Evolutionary conservation across 345 rosid genomes (phyloP).

Genomic region (Citrus cavaleriei): DNA sequence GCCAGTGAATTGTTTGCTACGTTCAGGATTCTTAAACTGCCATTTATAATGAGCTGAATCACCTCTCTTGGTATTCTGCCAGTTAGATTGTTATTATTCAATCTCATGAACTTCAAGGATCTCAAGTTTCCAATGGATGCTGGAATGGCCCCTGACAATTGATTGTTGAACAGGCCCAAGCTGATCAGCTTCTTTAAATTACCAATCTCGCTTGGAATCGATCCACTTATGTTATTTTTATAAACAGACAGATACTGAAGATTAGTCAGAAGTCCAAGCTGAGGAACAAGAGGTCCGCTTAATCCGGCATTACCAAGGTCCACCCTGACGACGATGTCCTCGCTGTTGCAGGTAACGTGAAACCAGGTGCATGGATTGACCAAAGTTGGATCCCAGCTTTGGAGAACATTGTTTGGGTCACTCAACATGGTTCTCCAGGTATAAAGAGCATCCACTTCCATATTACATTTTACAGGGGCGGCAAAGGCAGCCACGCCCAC

Average conservation of each 20-base stretch:
- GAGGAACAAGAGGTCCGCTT: conserved; percentile 39
- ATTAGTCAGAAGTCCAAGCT: conserved; percentile 39
- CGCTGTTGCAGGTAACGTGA: conserved; percentile 33
- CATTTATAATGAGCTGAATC: conserved; percentile 22
- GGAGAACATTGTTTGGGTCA: conserved; percentile 37
- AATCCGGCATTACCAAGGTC: conserved; percentile 41
- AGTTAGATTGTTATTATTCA: conserved; percentile 38
- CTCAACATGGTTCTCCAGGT: conserved; percentile 21
- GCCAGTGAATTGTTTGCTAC: conserved; percentile 32
- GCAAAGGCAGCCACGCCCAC: conserved; percentile 4
- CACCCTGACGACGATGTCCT: conserved; percentile 25
- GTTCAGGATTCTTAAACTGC: conserved; percentile 33
- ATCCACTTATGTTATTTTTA: conserved; percentile 27
- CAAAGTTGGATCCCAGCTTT: conserved; percentile 41
- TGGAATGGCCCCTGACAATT: conserved; percentile 36
- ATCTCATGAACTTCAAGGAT: conserved; percentile 30
- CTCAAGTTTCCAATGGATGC: conserved; percentile 34
- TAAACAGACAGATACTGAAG: conserved; percentile 35
- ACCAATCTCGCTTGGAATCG: conserved; percentile 37
- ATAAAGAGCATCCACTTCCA: conserved; percentile 32
- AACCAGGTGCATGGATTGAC: conserved; percentile 47
- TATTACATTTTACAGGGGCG: conserved; percentile 10
- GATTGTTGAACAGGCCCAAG: conserved; percentile 35
- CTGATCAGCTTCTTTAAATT: conserved; percentile 29
- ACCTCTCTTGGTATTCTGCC: conserved; percentile 33